phyloP scores from a whole-genome alignment of 2,329 filamentous ascomycete genomes.

The Colletotrichum liaoningense region DNA sequence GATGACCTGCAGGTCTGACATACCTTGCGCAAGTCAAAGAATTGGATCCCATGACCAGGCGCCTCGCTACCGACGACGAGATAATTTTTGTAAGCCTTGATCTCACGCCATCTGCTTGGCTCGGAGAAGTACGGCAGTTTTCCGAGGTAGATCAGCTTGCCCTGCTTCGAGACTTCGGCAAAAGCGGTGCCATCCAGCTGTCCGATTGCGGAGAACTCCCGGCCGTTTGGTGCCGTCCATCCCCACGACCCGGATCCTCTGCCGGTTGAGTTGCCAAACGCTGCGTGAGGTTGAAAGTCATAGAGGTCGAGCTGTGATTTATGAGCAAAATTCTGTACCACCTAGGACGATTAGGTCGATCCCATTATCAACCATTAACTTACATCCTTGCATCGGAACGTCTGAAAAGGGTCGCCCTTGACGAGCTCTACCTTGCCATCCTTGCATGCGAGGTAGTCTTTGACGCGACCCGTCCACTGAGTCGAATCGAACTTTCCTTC shows the following conservation, averaged over 20 bases:
- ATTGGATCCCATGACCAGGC: constrained; percentile 64
- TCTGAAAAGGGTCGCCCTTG: constrained; percentile 54
- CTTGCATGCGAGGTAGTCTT: constrained; percentile 45
- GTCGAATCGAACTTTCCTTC: constrained; percentile 48
- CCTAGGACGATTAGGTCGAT: neutral
- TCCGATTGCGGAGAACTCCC: constrained; percentile 55
- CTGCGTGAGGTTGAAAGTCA: constrained; percentile 62
- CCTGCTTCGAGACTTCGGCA: constrained; percentile 51
- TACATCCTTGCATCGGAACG: constrained; percentile 54
- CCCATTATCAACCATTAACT: neutral
- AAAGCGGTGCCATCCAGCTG: constrained; percentile 56
- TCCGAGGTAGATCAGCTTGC: constrained; percentile 54
- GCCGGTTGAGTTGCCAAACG: constrained; percentile 54
- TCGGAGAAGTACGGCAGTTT: constrained; percentile 50
- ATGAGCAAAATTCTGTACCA: neutral
- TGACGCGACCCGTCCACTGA: constrained; percentile 42
- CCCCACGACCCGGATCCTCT: constrained; percentile 47
- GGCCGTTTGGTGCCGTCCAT: constrained; percentile 53
- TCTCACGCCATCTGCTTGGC: constrained; percentile 47
- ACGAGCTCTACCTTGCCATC: constrained; percentile 52
- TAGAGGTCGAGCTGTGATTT: constrained; percentile 58
- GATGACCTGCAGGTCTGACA: neutral
- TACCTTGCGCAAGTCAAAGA: constrained; percentile 67
- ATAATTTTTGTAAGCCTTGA: constrained; percentile 46
- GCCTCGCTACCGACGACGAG: constrained; percentile 51